These are phyloP conservation scores for Geum urbanum DNA, from an alignment of 306 rosid species.

Conservation along the genomic window DNA sequence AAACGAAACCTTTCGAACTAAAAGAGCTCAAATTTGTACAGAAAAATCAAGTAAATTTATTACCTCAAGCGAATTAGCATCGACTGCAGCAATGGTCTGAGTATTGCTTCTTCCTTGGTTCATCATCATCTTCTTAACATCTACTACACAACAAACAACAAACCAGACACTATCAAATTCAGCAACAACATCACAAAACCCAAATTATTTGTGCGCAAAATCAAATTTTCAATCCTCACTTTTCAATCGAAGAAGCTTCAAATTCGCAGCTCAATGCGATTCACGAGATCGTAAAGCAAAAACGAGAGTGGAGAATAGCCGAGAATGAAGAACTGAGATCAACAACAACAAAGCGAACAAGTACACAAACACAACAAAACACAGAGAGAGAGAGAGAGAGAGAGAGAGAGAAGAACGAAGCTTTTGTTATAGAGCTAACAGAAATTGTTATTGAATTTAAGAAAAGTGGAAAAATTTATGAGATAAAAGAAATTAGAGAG, in stretches of 20 bases:
- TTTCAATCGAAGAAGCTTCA: slow-evolving; percentile 17
- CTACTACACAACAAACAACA: slow-evolving; percentile 25
- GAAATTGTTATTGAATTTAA: slow-evolving; percentile 12
- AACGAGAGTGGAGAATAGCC: slow-evolving; percentile 7
- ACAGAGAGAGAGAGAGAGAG: too few species aligned
- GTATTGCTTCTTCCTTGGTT: slow-evolving; percentile 74
- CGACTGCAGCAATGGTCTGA: slow-evolving; percentile 59
- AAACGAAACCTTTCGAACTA: neutral
- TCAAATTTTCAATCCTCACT: slow-evolving; percentile 40
- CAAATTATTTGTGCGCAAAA: slow-evolving; percentile 33
- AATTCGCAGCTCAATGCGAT: slow-evolving; percentile 1
- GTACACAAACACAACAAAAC: neutral
- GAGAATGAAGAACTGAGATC: slow-evolving; percentile 30
- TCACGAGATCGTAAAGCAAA: slow-evolving; percentile 15
- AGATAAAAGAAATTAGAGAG: neutral
- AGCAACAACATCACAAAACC: slow-evolving; percentile 35
- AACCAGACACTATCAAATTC: slow-evolving; percentile 8
- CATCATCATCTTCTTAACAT: slow-evolving; percentile 54
- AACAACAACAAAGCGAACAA: slow-evolving; percentile 22
- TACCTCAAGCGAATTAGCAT: slow-evolving; percentile 69
- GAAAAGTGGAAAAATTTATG: slow-evolving; percentile 17
- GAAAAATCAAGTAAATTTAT: neutral
- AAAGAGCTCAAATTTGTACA: neutral
- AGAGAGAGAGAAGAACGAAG: neutral
- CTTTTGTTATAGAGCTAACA: slow-evolving; percentile 11